Conservation (phyloP, 768 basidiomycete species). For the Rhodosporidiobolus sp. region DNA sequence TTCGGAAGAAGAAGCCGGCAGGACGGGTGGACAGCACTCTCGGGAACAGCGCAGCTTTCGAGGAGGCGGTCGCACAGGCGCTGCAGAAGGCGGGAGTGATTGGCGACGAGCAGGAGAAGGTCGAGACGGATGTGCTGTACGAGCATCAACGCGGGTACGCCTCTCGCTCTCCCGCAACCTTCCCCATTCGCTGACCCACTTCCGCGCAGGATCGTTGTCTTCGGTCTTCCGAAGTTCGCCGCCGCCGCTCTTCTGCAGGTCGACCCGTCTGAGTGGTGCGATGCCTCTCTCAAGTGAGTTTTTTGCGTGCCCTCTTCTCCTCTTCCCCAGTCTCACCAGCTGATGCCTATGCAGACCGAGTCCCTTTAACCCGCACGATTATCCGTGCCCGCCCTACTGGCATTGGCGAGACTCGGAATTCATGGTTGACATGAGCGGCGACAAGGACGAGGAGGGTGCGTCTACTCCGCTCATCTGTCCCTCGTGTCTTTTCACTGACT, state of each 20-base stretch:
- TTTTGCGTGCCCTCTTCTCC: too few species aligned
- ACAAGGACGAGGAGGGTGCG: slow-evolving; percentile 36
- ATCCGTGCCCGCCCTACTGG: slow-evolving; percentile 34
- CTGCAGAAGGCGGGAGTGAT: slow-evolving; percentile 10
- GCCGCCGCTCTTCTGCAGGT: slow-evolving; percentile 11
- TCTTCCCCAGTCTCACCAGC: neutral
- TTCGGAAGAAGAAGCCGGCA: neutral
- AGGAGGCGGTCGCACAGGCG: neutral
- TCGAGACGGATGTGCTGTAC: slow-evolving; percentile 24
- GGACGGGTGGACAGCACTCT: neutral
- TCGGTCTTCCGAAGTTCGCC: slow-evolving; percentile 29
- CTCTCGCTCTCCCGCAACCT: neutral
- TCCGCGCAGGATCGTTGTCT: slow-evolving; percentile 14
- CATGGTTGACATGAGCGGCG: slow-evolving; percentile 36
- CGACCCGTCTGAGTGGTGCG: slow-evolving; percentile 21
- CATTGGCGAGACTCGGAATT: slow-evolving; percentile 30
- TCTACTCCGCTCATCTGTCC: neutral
- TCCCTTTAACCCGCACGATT: slow-evolving; percentile 25
- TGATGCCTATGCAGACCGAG: neutral
- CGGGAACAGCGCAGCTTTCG: neutral
- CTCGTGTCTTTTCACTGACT: neutral
- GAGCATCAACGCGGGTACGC: slow-evolving; percentile 38
- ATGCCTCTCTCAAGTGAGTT: neutral
- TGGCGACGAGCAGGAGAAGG: slow-evolving; percentile 18
- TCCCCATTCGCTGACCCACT: neutral